phyloP scores from a whole-genome alignment of 192 early-diverging fungal genomes.

The Coemansia sp. region DNA sequence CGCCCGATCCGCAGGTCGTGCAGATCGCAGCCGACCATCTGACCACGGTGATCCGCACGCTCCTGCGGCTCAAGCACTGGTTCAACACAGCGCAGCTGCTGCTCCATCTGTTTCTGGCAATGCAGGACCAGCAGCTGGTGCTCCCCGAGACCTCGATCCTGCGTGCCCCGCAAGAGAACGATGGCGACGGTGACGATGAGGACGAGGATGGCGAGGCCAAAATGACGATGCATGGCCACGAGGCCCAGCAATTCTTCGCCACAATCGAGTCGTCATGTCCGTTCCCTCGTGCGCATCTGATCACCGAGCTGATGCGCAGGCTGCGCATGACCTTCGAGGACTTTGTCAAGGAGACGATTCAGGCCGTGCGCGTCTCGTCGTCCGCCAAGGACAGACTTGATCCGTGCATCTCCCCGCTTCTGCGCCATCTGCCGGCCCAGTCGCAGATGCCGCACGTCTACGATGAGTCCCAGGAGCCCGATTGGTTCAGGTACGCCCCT shows the following conservation, averaged over 20 bases:
- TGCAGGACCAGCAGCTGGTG: constrained; percentile 47
- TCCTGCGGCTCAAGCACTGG: constrained; percentile 52
- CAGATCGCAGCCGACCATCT: constrained; percentile 45
- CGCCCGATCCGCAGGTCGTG: constrained; percentile 48
- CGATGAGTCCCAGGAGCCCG: constrained; percentile 32
- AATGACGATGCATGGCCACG: background rate
- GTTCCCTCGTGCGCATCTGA: constrained; percentile 41
- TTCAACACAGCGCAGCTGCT: constrained; percentile 55
- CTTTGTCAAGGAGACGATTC: constrained; percentile 51
- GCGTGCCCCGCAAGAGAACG: background rate
- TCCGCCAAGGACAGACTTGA: constrained; percentile 33
- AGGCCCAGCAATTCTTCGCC: background rate
- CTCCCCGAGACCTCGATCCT: constrained; percentile 20
- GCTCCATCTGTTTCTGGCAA: constrained; percentile 46
- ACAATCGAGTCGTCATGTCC: constrained; percentile 40
- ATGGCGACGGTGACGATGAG: background rate
- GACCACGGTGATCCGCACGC: constrained; percentile 43
- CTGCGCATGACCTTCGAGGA: constrained; percentile 48
- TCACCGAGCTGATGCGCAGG: constrained; percentile 48
- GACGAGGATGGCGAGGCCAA: background rate
- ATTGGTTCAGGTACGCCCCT: constrained; percentile 53
- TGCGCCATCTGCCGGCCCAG: constrained; percentile 46
- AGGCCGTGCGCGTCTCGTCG: constrained; percentile 45
- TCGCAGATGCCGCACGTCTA: constrained; percentile 18
- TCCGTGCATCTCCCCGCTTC: constrained; percentile 46